phyloP scores from a whole-genome alignment of 371 early-diverging fungal species.

The Rhizopus sp. region DNA sequence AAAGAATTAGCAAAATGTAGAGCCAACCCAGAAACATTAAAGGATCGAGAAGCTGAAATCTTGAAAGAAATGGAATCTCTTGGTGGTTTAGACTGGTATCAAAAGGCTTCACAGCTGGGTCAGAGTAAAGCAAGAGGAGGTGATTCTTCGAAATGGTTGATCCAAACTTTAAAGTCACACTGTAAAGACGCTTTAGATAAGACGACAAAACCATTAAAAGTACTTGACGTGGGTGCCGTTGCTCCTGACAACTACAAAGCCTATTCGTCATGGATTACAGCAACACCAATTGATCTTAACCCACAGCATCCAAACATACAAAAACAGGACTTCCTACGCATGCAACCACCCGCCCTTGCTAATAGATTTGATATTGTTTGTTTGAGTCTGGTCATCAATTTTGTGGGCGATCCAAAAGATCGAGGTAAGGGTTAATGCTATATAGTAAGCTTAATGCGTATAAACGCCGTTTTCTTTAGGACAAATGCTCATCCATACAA shows the following conservation, averaged over 20 bases:
- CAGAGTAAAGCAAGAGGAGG: conserved; percentile 83
- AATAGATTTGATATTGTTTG: conserved; percentile 77
- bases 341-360: conserved; percentile 38
- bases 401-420: conserved; percentile 78
- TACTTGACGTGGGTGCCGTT: conserved; percentile 91
- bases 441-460: background rate
- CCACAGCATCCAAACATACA: conserved; percentile 73
- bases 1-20: conserved; percentile 65
- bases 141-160: conserved; percentile 84
- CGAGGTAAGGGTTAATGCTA: conserved; percentile 54
- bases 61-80: conserved; percentile 72
- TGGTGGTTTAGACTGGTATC: conserved; percentile 90
- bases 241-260: conserved; percentile 75
- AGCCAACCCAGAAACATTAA: conserved; percentile 11
- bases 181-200: conserved; percentile 16
- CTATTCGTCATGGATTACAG: conserved; percentile 67
- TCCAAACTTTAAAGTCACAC: conserved; percentile 49
- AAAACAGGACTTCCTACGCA: conserved; percentile 79
- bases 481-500: conserved; percentile 51
- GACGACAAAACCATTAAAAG: conserved; percentile 35
- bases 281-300: conserved; percentile 83
- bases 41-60: conserved; percentile 41
- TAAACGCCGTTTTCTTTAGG: conserved; percentile 17
- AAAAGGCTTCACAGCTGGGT: conserved; percentile 79
- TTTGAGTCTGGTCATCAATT: conserved; percentile 87